These are phyloP conservation scores for Panellus pusillus DNA, from an alignment of 768 basidiomycete genomes.

Conservation along the genomic window DNA sequence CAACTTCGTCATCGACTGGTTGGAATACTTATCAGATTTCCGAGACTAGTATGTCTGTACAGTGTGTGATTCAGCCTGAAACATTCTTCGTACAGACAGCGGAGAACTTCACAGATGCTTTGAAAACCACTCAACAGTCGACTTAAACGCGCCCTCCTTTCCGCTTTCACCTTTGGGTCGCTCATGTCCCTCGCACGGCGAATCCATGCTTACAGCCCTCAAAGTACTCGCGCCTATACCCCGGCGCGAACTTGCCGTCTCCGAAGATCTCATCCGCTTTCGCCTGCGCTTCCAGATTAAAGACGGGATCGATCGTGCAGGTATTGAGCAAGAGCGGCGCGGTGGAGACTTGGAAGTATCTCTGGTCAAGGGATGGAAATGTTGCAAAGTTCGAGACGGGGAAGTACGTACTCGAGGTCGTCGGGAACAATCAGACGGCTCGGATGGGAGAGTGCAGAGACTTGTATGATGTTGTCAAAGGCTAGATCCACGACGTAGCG, in stretches of 20 bases:
- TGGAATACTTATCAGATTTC: no score
- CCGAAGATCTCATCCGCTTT: constrained; percentile 38
- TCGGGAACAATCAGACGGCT: constrained; percentile 13
- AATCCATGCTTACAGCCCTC: constrained; percentile 28
- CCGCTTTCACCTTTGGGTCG: constrained; percentile 26
- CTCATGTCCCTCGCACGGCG: constrained; percentile 29
- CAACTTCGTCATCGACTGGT: not conserved
- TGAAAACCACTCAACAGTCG: constrained; percentile 41
- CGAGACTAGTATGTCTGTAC: no score
- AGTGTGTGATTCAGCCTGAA: no score
- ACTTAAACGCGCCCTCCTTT: constrained; percentile 49
- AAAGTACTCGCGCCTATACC: constrained; percentile 33
- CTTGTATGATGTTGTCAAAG: constrained; percentile 38
- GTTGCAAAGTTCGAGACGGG: constrained; percentile 9
- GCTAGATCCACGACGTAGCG: constrained; percentile 49
- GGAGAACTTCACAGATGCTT: constrained; percentile 20
- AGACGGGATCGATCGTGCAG: constrained; percentile 37
- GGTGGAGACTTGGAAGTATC: constrained; percentile 20
- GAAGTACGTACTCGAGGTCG: constrained; percentile 9
- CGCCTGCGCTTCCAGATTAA: constrained; percentile 25
- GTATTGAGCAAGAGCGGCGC: constrained; percentile 49
- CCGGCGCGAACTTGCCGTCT: constrained; percentile 28
- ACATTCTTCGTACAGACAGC: no score
- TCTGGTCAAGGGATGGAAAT: not conserved
- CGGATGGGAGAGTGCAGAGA: constrained; percentile 46